Base-by-base conservation (phyloP, 2,329 filamentous ascomycete genomes). In the Fusarium setosum region DNA sequence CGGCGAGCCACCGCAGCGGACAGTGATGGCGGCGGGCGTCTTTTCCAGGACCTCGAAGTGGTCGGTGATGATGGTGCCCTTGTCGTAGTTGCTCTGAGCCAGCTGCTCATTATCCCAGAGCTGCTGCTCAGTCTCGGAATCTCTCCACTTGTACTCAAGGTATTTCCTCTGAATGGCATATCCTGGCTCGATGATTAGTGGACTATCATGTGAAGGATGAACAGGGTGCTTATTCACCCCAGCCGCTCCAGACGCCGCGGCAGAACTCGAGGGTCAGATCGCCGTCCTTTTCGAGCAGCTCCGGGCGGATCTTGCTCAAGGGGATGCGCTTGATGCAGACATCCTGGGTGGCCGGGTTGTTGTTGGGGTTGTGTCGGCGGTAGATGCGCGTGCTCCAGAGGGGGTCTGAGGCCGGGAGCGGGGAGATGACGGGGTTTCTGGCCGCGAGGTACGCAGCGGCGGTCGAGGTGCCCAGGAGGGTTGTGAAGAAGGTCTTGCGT, bases 1-100 rank as follows among this genome's bases (percentile, higher is more conserved):
- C 0, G 90, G 90, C 3, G 86, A 86, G 63, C 89, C 90, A 15
- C 90, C 90, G 66, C 87, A 90, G 20, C 90, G 86, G 20, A 92
- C 82, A 1, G 88, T 82, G 59, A 92, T 89, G 11, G 83, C 80
- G 7, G 82, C 82, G 0, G 84, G 79, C 0, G 85, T 88, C 77
- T 90, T 90, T 52, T 88, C 85, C 1, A 92, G 79, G 0, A 92
- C 89, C 74, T 92, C 88, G 72, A 92, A 92, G 75, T 92, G 90
- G 73, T 92, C 89, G 4, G 87, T 90, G 57, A 92, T 85, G 37
- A 81, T 73, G 1, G 90, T 90, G 31, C 90, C 90, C 35, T 84
- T 80, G 18, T 88, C 84, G 72, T 92, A 92, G 10, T 68, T 81
- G 57, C 81, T 87, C n/a, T 76, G 68, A 6, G 81, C 74, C 2